These are phyloP conservation scores for Vigna hirtella DNA, from an alignment of 306 rosid genomes.

Conservation along the genomic window DNA sequence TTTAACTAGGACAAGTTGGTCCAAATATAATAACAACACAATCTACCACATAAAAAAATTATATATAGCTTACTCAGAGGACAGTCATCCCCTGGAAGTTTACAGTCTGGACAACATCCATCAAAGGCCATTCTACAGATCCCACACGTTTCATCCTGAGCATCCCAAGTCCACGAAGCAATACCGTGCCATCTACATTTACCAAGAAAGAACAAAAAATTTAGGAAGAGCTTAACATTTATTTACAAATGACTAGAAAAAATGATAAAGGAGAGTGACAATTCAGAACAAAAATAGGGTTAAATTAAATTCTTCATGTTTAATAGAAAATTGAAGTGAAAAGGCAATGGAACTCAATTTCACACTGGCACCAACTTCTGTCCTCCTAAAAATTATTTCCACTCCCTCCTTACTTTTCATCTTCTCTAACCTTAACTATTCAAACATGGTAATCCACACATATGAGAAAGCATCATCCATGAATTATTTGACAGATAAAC, in stretches of 20 bases:
- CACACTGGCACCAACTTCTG: not conserved
- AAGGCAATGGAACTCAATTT: not conserved
- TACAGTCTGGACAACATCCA: constrained; percentile 94
- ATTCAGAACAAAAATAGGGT: not conserved
- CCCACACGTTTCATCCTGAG: constrained; percentile 91
- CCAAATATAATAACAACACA: constrained; percentile 23
- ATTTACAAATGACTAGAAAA: not conserved
- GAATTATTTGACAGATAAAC: not conserved
- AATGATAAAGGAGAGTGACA: not conserved
- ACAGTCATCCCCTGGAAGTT: constrained; percentile 93
- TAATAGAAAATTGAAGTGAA: not conserved
- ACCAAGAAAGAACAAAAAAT: not conserved
- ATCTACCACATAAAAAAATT: not conserved
- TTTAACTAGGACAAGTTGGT: constrained; percentile 3
- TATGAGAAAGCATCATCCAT: not conserved
- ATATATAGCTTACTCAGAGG: constrained; percentile 72
- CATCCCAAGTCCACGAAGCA: constrained; percentile 98
- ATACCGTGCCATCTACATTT: constrained; percentile 82
- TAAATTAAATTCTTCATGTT: not conserved
- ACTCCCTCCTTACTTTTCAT: not conserved
- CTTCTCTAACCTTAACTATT: not conserved
- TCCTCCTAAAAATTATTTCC: not conserved
- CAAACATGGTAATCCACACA: not conserved
- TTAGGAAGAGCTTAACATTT: not conserved
- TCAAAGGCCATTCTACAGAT: constrained; percentile 97